Evolutionary conservation across 495 filamentous ascomycete species (phyloP).

Genomic region (Xylaria curta): DNA sequence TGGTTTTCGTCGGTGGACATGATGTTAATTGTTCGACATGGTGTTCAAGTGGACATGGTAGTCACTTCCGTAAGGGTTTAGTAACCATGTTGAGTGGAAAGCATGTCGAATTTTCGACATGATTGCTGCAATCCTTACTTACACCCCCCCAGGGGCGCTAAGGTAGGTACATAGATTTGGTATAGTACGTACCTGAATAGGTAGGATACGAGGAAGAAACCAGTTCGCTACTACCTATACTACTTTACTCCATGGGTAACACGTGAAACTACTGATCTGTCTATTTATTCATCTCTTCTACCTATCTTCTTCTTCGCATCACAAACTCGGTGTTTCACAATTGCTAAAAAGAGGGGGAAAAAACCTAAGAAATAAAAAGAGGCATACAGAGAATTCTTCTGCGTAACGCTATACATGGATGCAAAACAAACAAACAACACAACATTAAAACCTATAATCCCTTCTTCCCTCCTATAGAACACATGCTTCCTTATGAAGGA

Average conservation of each 20-base stretch:
- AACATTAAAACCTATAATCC: not conserved
- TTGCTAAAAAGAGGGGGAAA: not conserved
- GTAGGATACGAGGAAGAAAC: not conserved
- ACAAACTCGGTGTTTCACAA: not conserved
- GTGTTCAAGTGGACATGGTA: too few species aligned
- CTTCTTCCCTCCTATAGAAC: not conserved
- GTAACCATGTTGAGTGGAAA: too few species aligned
- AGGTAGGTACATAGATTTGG: not conserved
- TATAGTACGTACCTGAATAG: not conserved
- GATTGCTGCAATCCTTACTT: too few species aligned
- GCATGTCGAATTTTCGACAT: too few species aligned
- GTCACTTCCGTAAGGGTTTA: too few species aligned
- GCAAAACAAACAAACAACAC: not conserved
- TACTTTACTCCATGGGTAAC: not conserved
- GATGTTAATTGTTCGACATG: too few species aligned
- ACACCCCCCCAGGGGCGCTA: too few species aligned
- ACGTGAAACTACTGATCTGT: not conserved
- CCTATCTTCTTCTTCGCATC: not conserved
- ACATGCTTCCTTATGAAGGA: not conserved
- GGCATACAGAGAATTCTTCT: not conserved
- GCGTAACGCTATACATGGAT: slow-evolving; percentile 7
- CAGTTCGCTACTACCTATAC: not conserved
- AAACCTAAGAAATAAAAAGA: not conserved
- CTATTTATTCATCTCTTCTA: not conserved
- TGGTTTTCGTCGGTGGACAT: too few species aligned